Evolutionary conservation across 306 rosid genomes (phyloP).

Genomic region (Lathyrus tuberosus): DNA sequence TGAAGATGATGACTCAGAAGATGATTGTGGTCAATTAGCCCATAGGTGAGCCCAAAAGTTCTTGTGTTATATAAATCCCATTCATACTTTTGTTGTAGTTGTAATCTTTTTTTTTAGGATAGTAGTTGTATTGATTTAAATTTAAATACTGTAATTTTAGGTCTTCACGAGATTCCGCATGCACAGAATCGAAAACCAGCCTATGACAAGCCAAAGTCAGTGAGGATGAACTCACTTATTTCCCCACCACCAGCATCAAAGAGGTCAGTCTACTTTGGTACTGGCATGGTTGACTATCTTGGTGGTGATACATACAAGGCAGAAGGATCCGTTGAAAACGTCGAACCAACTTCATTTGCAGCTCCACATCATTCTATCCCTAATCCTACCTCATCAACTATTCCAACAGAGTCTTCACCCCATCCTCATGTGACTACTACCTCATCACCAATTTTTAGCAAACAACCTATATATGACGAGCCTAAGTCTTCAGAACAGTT

Average conservation of each 20-base stretch:
- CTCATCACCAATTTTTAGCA: too few species aligned
- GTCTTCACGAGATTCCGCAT: constrained; percentile 63
- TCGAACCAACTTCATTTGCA: too few species aligned
- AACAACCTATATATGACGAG: too few species aligned
- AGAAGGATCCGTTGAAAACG: too few species aligned
- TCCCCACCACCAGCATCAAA: constrained; percentile 97
- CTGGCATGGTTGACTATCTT: too few species aligned
- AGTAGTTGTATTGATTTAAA: constrained; percentile 25
- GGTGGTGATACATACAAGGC: too few species aligned
- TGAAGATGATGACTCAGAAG: constrained; percentile 86
- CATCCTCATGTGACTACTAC: too few species aligned
- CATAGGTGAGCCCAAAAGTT: constrained; percentile 61
- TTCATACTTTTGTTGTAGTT: not conserved
- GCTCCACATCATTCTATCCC: constrained; percentile 50
- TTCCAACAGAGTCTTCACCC: too few species aligned
- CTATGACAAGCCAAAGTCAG: constrained; percentile 53
- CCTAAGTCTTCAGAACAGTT: too few species aligned
- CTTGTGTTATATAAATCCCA: constrained; percentile 8
- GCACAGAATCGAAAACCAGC: constrained; percentile 58
- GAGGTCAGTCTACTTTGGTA: too few species aligned
- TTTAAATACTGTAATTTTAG: constrained; percentile 52
- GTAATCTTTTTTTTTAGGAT: too few species aligned
- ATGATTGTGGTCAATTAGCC: constrained; percentile 83
- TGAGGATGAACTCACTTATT: constrained; percentile 55
- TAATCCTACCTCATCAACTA: too few species aligned